A percentile compares a stretch with the other conserved stretches of the same genome.
Evolutionary conservation across 2,329 filamentous ascomycete genomes (phyloP).

Genomic region (Monilinia aucupariae): DNA sequence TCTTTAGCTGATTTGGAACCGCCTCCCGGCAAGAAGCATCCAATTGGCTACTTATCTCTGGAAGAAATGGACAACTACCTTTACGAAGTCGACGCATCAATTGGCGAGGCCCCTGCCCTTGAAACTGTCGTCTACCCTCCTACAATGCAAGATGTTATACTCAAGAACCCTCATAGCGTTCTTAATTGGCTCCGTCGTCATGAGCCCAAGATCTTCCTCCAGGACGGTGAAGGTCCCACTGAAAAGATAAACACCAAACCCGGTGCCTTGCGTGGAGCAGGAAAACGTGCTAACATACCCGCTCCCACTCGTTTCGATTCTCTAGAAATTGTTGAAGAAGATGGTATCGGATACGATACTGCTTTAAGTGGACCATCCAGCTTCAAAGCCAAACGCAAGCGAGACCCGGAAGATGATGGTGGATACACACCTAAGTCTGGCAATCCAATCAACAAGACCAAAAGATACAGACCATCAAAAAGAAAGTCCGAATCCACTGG

Average conservation of each 20-base stretch:
- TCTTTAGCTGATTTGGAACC: slow-evolving; percentile 36
- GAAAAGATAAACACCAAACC: slow-evolving; percentile 41
- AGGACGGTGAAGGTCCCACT: slow-evolving; percentile 43
- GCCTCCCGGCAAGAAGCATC: slow-evolving; percentile 47
- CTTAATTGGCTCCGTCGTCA: slow-evolving; percentile 92
- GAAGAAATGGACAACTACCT: slow-evolving; percentile 72
- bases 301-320: slow-evolving; percentile 33
- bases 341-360: slow-evolving; percentile 35
- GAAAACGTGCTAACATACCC: slow-evolving; percentile 34
- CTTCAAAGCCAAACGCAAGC: slow-evolving; percentile 39
- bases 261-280: slow-evolving; percentile 34
- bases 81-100: slow-evolving; percentile 46
- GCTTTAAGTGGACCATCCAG: slow-evolving; percentile 24
- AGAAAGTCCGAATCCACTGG: slow-evolving; percentile 21
- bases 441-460: slow-evolving; percentile 27
- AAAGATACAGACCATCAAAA: slow-evolving; percentile 31
- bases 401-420: slow-evolving; percentile 47
- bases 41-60: slow-evolving; percentile 61
- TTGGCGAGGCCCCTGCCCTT: slow-evolving; percentile 30
- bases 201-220: slow-evolving; percentile 76
- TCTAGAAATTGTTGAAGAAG: slow-evolving; percentile 36
- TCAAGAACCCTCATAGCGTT: slow-evolving; percentile 82
- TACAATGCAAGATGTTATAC: slow-evolving; percentile 45
- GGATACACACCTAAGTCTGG: slow-evolving; percentile 57
- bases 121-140: slow-evolving; percentile 36